Conservation (phyloP, 352 stramenopile species). For the Globisporangium irregulare region DNA sequence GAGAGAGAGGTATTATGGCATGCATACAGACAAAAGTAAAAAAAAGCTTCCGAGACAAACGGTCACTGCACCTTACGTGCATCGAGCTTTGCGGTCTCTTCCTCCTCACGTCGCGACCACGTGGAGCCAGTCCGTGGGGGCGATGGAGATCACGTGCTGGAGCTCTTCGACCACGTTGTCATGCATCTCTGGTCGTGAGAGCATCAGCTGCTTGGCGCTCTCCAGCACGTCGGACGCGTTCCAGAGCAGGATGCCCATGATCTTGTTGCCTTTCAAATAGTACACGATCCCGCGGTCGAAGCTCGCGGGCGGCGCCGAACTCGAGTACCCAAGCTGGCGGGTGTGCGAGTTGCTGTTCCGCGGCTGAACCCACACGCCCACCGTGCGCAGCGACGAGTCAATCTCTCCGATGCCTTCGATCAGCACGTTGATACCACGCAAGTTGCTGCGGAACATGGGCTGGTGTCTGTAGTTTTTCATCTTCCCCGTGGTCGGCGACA, state of each 20-base stretch:
- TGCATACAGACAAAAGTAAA: background rate
- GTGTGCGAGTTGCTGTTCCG: slow-evolving; percentile 19
- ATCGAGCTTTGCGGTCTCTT: background rate
- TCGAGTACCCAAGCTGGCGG: slow-evolving; percentile 3
- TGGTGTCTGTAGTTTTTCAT: slow-evolving; percentile 89
- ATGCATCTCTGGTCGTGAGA: slow-evolving; percentile 61
- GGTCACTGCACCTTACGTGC: background rate
- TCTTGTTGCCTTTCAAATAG: slow-evolving; percentile 87
- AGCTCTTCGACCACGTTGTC: slow-evolving; percentile 76
- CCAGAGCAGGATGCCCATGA: slow-evolving; percentile 90
- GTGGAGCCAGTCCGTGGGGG: slow-evolving; percentile 86
- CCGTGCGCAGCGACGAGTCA: slow-evolving; percentile 64
- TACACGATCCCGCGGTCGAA: slow-evolving; percentile 89
- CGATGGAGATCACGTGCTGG: slow-evolving; percentile 80
- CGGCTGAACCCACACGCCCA: slow-evolving; percentile 83
- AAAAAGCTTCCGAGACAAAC: too few relatives aligned
- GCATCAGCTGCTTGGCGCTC: slow-evolving; percentile 80
- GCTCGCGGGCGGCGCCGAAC: slow-evolving; percentile 15
- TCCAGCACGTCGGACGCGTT: slow-evolving; percentile 88
- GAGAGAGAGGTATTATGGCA: background rate
- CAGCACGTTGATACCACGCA: slow-evolving; percentile 67
- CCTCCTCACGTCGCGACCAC: slow-evolving; percentile 39
- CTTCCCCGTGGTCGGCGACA: slow-evolving; percentile 32
- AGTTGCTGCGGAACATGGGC: slow-evolving; percentile 82
- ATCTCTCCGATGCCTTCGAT: slow-evolving; percentile 88